Evolutionary conservation across 2,329 filamentous ascomycete species (phyloP), one percentile per base, ranked within the genome.

Genomic region (Penicillium italicum): DNA sequence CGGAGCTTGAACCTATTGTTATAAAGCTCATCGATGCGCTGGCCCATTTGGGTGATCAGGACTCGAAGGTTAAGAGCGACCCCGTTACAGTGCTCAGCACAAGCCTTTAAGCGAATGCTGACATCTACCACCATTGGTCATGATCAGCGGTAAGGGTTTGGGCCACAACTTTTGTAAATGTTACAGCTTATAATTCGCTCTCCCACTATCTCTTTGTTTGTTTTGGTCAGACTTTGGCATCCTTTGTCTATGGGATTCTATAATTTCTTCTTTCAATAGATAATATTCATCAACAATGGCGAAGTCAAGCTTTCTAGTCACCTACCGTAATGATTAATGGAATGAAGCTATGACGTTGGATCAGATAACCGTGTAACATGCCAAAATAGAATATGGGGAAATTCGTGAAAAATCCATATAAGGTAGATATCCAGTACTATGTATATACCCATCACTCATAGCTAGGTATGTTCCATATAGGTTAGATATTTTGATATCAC

Each of bases 1-100:
- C 55, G 1, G 46, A 55, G 7, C 49, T 68, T 11, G 65, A 69
- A 53, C 65, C 65, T 30, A 50, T 69, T 24, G 36, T 68, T 5
- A 24, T 46, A 31, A 59, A 62, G 46, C 40, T 69, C 26, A 33
- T 67, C 36, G 54, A 67, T 16, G 62, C 56, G 2, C 40, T 69
- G 16, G 10, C 38, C 3, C 38, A 49, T 2, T 12, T 61, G 30
- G 66, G 66, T 9, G 52, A 52, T 14, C 22, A 47, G 6, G 66
- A 69, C 22, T 44, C 48, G 5, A 63, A 64, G 12, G 36, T 67
- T 7, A 57, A 59, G 57, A 47, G 50, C 20, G 52, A 65, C n/a
- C 48, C 48, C 5, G 42, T 60, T 5, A 9, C 33, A 26, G 53
- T 63, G n/a, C 53, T 65, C 1, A 40, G 46, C 1, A 50, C 14